phyloP scores from a whole-genome alignment of 441 rosid species.

The Mallotus japonicus region DNA sequence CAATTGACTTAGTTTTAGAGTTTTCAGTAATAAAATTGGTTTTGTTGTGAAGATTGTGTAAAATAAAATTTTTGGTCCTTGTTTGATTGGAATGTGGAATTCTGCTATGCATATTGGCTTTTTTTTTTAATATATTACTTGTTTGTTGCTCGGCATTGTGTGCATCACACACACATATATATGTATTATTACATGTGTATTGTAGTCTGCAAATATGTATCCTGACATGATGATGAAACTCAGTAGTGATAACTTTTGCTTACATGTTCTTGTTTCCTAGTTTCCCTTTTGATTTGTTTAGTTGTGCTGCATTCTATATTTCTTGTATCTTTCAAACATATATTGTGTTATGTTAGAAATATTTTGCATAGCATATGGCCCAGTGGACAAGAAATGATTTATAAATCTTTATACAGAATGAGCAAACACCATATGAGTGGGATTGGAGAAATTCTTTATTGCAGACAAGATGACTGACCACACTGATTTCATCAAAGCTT shows the following conservation, averaged over 20 bases:
- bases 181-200: too few species aligned
- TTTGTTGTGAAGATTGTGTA: neutral
- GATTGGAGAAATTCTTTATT: neutral
- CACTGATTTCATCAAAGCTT: neutral
- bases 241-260: neutral
- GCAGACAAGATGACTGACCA: neutral
- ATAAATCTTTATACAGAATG: slow-evolving; percentile 8
- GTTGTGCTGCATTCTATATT: neutral
- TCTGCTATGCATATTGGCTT: neutral
- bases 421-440: neutral
- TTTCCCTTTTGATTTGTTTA: neutral
- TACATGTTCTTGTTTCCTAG: neutral
- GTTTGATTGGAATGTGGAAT: neutral
- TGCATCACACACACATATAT: too few species aligned
- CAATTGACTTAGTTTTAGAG: too few species aligned
- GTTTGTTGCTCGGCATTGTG: neutral
- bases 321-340: neutral
- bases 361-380: neutral
- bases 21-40: neutral
- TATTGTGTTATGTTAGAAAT: neutral
- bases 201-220: too few species aligned
- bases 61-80: neutral
- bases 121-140: neutral
- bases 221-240: too few species aligned
- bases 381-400: neutral